Percentiles rank a stretch among this genome's conserved stretches.
These are phyloP conservation scores for Fusarium chlamydosporum DNA, from an alignment of 2,329 filamentous ascomycete species.

Conservation along the genomic window DNA sequence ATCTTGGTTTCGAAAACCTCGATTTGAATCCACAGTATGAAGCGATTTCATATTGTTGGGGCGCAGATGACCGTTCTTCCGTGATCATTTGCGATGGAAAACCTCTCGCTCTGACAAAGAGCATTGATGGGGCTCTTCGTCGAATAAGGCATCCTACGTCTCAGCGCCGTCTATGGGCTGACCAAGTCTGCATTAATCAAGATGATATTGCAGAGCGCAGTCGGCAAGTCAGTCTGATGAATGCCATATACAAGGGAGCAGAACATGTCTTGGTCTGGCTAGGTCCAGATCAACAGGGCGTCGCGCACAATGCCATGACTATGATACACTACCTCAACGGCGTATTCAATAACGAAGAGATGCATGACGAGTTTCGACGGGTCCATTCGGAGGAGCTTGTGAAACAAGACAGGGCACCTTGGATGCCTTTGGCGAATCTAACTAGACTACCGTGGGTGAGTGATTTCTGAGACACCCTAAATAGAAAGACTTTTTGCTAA, in stretches of 20 bases:
- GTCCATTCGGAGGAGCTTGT: conserved; percentile 52
- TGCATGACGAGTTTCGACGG: conserved; percentile 50
- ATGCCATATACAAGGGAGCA: conserved; percentile 55
- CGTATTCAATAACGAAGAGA: conserved; percentile 52
- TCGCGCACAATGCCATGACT: conserved; percentile 50
- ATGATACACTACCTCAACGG: conserved; percentile 50
- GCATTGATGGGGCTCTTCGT: conserved; percentile 52
- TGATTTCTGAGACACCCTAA: background rate
- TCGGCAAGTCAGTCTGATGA: conserved; percentile 58
- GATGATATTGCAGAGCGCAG: conserved; percentile 54
- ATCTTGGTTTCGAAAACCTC: conserved; percentile 47
- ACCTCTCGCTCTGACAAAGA: conserved; percentile 51
- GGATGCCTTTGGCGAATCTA: conserved; percentile 54
- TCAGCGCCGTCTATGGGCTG: conserved; percentile 56
- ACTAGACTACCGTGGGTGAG: conserved; percentile 55
- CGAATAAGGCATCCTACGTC: conserved; percentile 48
- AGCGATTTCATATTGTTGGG: conserved; percentile 57
- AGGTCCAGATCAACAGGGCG: conserved; percentile 49
- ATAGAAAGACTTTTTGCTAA: conserved; percentile 5
- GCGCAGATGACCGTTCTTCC: conserved; percentile 43
- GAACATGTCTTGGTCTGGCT: conserved; percentile 56
- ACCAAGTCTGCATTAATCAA: conserved; percentile 61
- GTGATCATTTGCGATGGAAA: conserved; percentile 47
- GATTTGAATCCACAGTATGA: conserved; percentile 50
- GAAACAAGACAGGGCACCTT: conserved; percentile 49